Percentiles rank a stretch among this genome's conserved stretches.
These are phyloP conservation scores for Magnaporthiopsis incrustans DNA, from an alignment of 2,329 filamentous ascomycete genomes.

Conservation along the genomic window DNA sequence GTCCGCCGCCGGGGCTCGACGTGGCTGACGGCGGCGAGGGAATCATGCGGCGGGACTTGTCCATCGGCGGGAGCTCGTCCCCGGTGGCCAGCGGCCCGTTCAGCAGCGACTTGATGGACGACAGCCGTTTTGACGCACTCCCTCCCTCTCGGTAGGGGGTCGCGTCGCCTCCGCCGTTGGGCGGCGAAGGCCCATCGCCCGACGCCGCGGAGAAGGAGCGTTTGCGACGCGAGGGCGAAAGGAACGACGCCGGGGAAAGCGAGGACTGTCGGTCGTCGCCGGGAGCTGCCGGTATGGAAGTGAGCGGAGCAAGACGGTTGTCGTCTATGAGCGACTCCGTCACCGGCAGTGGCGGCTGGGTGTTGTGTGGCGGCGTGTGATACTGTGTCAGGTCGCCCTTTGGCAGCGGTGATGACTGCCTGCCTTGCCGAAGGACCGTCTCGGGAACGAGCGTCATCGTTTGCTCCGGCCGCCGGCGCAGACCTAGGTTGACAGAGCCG, in stretches of 20 bases:
- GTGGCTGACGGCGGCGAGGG: conserved; percentile 35
- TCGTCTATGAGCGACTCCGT: conserved; percentile 41
- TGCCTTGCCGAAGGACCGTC: conserved; percentile 32
- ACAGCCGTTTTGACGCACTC: conserved; percentile 49
- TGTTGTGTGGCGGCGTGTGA: conserved; percentile 33
- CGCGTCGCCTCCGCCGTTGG: conserved; percentile 22
- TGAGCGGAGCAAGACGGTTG: conserved; percentile 50
- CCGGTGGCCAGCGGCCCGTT: conserved; percentile 43
- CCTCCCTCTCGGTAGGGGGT: conserved; percentile 36
- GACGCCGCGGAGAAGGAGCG: conserved; percentile 58
- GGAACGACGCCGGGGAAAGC: conserved; percentile 51
- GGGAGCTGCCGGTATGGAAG: conserved; percentile 31
- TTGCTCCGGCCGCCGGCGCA: conserved; percentile 40
- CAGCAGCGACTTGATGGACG: conserved; percentile 68
- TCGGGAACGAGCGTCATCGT: conserved; percentile 40
- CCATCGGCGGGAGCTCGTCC: conserved; percentile 21
- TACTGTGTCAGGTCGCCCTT: conserved; percentile 43
- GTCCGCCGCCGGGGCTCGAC: conserved; percentile 28
- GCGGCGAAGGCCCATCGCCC: conserved; percentile 27
- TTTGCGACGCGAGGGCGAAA: conserved; percentile 50
- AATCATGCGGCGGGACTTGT: conserved; percentile 34
- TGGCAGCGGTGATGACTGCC: conserved; percentile 32
- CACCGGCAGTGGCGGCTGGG: conserved; percentile 19
- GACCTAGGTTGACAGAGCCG: conserved; percentile 55
- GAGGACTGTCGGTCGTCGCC: conserved; percentile 50